These are phyloP conservation scores for Solanum medicagineum DNA, from an alignment of 257 asterid genomes.

Conservation along the genomic window DNA sequence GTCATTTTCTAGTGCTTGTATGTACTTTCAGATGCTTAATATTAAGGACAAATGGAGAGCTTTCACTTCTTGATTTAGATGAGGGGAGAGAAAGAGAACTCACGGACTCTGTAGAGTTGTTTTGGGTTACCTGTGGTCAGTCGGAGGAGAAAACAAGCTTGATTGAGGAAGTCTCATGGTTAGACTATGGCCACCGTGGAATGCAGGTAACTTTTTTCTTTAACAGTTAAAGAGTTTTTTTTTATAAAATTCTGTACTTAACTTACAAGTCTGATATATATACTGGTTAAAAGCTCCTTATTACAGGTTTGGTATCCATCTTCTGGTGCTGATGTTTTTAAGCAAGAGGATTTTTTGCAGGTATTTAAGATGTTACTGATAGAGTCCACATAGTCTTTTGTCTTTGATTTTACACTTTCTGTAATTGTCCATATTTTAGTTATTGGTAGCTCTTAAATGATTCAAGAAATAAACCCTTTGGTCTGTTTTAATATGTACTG, in stretches of 20 bases:
- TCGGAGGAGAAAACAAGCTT: slow-evolving; percentile 86
- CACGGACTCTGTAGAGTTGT: slow-evolving; percentile 88
- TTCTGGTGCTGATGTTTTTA: slow-evolving; percentile 79
- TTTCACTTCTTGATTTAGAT: slow-evolving; percentile 95
- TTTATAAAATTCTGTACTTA: not conserved
- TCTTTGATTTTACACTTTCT: not conserved
- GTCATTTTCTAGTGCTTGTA: not conserved
- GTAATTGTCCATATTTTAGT: not conserved
- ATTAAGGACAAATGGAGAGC: slow-evolving; percentile 88
- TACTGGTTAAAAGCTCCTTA: slow-evolving; percentile 31
- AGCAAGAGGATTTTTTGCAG: slow-evolving; percentile 99
- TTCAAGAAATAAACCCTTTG: not conserved
- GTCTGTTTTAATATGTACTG: not conserved
- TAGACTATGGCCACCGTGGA: slow-evolving; percentile 97
- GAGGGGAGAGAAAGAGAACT: slow-evolving; percentile 97
- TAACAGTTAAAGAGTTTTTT: not conserved
- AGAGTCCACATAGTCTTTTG: not conserved
- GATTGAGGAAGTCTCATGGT: slow-evolving; percentile 98
- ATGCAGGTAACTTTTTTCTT: slow-evolving; percentile 76
- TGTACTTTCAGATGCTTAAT: slow-evolving; percentile 63
- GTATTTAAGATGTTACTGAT: slow-evolving; percentile 18
- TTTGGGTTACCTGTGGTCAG: slow-evolving; percentile 99
- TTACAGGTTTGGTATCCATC: slow-evolving; percentile 99
- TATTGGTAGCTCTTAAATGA: not conserved
- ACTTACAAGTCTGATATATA: slow-evolving; percentile 25